Conservation (phyloP, 2,329 filamentous ascomycete species). For the Colletotrichum lupini region DNA sequence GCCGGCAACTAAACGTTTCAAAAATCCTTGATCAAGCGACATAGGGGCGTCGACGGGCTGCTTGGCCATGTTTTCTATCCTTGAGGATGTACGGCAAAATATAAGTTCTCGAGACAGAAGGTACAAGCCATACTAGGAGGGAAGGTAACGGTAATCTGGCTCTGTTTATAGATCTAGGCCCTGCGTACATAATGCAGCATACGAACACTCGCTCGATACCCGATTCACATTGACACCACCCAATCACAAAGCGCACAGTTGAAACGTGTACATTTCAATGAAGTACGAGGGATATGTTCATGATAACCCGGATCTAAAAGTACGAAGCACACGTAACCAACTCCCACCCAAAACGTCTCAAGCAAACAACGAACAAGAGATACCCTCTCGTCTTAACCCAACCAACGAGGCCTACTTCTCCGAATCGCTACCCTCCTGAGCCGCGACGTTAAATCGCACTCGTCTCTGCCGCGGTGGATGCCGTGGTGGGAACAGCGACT, state of each 20-base stretch:
- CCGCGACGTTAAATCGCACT: background rate
- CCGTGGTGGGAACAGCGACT: background rate
- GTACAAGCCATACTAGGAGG: no score
- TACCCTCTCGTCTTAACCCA: no score
- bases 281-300: background rate
- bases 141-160: no score
- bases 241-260: background rate
- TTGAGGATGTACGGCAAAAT: background rate
- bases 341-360: background rate
- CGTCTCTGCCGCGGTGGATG: background rate
- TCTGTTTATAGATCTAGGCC: background rate
- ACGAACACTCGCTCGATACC: background rate
- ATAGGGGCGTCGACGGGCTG: background rate
- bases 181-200: background rate
- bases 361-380: no score
- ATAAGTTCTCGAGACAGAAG: background rate
- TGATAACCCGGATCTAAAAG: background rate
- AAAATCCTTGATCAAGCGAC: background rate
- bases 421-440: background rate
- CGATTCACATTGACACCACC: background rate
- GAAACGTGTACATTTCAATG: background rate
- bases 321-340: background rate
- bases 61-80: background rate
- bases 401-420: background rate
- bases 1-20: background rate